Base-by-base conservation (phyloP, 1,139 yeast genomes). In the Pichia norvegensis region DNA sequence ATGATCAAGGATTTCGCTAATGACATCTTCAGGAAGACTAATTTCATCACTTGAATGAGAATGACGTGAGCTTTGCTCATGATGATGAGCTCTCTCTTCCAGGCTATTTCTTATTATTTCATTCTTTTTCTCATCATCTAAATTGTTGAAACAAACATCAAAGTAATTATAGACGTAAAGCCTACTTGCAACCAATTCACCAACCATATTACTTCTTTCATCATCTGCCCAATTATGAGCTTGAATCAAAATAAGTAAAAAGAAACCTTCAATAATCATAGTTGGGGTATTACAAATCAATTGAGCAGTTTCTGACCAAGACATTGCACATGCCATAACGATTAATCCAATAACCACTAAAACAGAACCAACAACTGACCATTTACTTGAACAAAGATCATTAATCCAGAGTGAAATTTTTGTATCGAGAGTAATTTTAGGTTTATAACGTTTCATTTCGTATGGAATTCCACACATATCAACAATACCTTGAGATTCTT, bases 401-500 rank as follows among this genome's bases (percentile, higher is more conserved):
- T 35, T 35, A 20, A 35, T 35, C 37, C 37, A 37, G 4, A 37
- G 13, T 3, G 40, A 37, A 13, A 37, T 23, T 27, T 19, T 37
- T 9, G 22, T n/a, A 37, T 37, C 31, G 10, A 37, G 21, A 9
- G 17, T 27, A 4, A 55, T 47, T 16, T 45, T 45, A 9, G 29
- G 29, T 20, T 36, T 36, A 23, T 14, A 25, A 13, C 52, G 52
- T 4, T 38, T 40, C 35, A 55, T 33, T 19, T 47, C 48, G 22
- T 41, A 19, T 7, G 48, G 39, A 49, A 90, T 77, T 33, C 83
- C 78, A 47, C 85, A 79, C 33, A 74, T 71, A 48, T 70, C 68
- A 50, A 90, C 72, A 29, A 85, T 88, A 36, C 80, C 86, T 59
- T 74, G 79, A 60, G 78, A 74, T 45, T 85, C 87, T 17, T 72